Conservation (phyloP, 495 filamentous ascomycete genomes). For the Saxispiralis lemnorum region DNA sequence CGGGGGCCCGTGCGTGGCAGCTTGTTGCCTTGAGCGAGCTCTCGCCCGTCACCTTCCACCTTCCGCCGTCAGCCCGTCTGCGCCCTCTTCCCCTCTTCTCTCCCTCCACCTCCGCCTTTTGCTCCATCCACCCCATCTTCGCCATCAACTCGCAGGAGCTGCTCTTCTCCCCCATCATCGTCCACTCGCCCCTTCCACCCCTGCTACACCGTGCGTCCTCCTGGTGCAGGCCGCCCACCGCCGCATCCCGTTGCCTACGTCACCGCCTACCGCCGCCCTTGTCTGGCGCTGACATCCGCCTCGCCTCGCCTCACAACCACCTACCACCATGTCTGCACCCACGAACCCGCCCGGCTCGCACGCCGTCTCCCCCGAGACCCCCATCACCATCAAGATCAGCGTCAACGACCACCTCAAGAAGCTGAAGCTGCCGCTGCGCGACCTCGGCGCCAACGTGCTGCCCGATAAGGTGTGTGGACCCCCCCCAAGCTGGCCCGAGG, state of each 20-base stretch:
- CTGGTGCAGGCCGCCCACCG: neutral
- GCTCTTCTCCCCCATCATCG: neutral
- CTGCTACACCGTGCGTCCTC: neutral
- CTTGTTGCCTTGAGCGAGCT: too few species aligned
- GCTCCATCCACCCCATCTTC: too few species aligned
- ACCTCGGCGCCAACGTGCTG: conserved; percentile 58
- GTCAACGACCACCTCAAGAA: conserved; percentile 55
- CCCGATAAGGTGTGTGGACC: conserved; percentile 68
- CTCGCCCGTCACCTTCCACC: too few species aligned
- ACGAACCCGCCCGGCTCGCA: conserved; percentile 14
- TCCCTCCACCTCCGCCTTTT: too few species aligned
- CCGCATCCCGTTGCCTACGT: neutral
- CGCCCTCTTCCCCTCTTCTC: too few species aligned
- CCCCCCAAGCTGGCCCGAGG: neutral
- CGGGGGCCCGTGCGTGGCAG: too few species aligned
- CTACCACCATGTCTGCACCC: too few species aligned
- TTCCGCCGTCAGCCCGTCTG: too few species aligned
- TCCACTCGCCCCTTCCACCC: neutral
- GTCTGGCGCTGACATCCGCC: too few species aligned
- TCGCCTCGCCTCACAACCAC: too few species aligned
- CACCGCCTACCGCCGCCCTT: neutral
- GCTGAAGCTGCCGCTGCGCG: conserved; percentile 76
- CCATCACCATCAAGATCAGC: conserved; percentile 71
- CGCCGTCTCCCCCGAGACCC: conserved; percentile 47
- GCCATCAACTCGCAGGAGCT: neutral